Evolutionary conservation across 2,329 filamentous ascomycete genomes (phyloP), one percentile per base, ranked within the genome.

Genomic region (Endoconidiophora polonica): DNA sequence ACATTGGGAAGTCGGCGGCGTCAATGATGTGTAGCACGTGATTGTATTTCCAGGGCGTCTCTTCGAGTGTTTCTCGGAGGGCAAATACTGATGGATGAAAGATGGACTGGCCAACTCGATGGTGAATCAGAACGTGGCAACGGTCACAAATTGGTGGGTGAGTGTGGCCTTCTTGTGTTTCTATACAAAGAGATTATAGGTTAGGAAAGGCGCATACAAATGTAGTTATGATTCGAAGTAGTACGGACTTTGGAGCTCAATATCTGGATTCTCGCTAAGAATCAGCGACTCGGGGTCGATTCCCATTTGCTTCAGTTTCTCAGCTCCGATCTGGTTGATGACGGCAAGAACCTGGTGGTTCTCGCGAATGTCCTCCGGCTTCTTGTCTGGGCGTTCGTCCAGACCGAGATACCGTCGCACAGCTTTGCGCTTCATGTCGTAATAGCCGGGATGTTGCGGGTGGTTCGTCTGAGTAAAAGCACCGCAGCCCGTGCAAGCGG

Each of bases 1-100:
- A 95, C 76, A 98, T 84, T 18, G 91, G 91, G 56, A 98, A 96
- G 64, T 98, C 91, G 54, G 88, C 91, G 2, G 91, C 90, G 60
- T 98, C 91, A 20, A 98, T 69, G 23, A 98, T 73, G 64, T 98
- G 91, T 62, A 96, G 98, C 54, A 98, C 81, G 64, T 95, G 86
- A 59, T 98, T 96, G 61, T 84, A 77, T 61, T 84, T 84, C 65
- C 93, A 81, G 0, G 88, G 88, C 1, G 90, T 94, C 63, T 94
- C 86, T 48, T 81, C 74, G 48, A 98, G 83, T 14, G 87, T 94
- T 55, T 86, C 81, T 56, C 80, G 78, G 48, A 98, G 79, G 2
- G 85, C 80, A 41, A 86, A 75, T 55, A 95, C 73, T 1, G 81
- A 81, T 0, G 91, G 91, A 59, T 94, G 86, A 50, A 76, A 73